Base-by-base conservation (phyloP, 2,329 filamentous ascomycete species). In the Ophiostoma quercus region DNA sequence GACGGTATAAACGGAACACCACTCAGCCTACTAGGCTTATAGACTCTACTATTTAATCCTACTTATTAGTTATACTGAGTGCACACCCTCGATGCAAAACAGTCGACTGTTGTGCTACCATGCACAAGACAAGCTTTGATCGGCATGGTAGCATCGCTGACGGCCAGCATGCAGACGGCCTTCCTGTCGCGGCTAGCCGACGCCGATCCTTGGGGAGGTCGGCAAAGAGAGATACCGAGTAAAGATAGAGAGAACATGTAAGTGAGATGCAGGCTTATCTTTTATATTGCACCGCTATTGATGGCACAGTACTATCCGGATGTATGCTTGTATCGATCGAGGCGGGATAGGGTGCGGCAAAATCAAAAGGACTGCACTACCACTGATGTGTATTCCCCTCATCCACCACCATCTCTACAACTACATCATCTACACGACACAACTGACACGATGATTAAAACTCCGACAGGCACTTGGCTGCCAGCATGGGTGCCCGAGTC, bases 401-500 rank as follows among this genome's bases (percentile, higher is more conserved):
- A 12, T 7, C 3, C 22, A 29, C 22, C 9, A 57, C 12, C 51
- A 57, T 25, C 51, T 22, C n/a, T 57, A 8, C 43, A 22, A 12
- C 9, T 5, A 14, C 11, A 57, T 25, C n/a, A 57, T 25, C 22
- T 25, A 39, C 8, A 65, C 60, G 11, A 16, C 32, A 34, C 25
- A 62, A 9, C 51, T 57, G 73, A 72, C 43, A 81, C 81, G 78
- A 69, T 80, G 69, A 73, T 72, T 66, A 78, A 75, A 69, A 76
- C 79, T 7, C 70, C 71, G 6, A 82, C 81, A 8, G 81, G 81
- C 12, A 83, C 81, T 2, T 83, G 81, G 82, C 74, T 83, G 71
- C 80, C 82, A 60, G 80, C 82, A 2, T 82, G 79, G 79, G 80
- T 82, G 5, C 81, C 82, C 25, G 76, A 82, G 73, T 81, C 79